A percentile compares a stretch with the other conserved stretches of the same genome.
Evolutionary conservation across 2,329 filamentous ascomycete genomes (phyloP).

Genomic region (Beauveria sp.): DNA sequence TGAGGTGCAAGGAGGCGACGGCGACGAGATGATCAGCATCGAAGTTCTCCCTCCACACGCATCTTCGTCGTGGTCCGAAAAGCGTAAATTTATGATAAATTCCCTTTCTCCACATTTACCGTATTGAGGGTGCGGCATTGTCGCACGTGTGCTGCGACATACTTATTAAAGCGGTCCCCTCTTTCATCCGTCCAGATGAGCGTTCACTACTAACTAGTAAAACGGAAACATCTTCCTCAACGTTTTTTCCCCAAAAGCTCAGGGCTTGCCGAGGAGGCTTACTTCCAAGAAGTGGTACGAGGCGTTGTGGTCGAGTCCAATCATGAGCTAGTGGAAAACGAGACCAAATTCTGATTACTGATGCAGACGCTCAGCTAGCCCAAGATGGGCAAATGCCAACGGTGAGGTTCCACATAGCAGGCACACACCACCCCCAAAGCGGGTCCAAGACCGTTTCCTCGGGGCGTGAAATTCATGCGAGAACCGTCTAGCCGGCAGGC

Average conservation of each 20-base stretch:
- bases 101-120: not conserved
- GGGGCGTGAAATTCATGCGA: slow-evolving; percentile 3
- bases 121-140: not conserved
- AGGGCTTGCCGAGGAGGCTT: not conserved
- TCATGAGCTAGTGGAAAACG: not conserved
- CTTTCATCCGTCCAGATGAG: not conserved
- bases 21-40: not conserved
- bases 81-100: not conserved
- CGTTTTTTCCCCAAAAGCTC: not conserved
- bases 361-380: slow-evolving; percentile 4
- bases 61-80: not conserved
- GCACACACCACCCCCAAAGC: not conserved
- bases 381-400: not conserved
- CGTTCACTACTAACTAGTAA: too few relatives aligned
- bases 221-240: not conserved
- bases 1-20: not conserved
- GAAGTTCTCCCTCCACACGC: not conserved
- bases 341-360: slow-evolving; percentile 11
- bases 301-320: not conserved
- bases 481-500: slow-evolving; percentile 5
- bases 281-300: not conserved
- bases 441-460: not conserved
- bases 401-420: slow-evolving; percentile 4
- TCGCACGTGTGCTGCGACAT: not conserved
- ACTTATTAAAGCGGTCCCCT: not conserved